Evolutionary conservation across 2,329 filamentous ascomycete genomes (phyloP).

Genomic region (Botrytis byssoidea): DNA sequence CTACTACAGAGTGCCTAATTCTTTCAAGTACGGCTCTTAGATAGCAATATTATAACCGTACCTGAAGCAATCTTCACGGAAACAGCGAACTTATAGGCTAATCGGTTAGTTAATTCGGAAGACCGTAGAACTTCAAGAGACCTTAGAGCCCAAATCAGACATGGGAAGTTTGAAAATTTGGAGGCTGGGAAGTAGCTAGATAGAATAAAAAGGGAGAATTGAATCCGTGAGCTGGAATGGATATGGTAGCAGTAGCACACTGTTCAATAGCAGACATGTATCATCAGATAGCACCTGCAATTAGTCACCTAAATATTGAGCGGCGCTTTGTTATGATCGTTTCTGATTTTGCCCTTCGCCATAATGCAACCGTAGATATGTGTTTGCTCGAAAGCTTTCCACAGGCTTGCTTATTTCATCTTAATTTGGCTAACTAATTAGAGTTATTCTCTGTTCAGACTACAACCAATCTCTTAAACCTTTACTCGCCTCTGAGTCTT

Average conservation of each 20-base stretch:
- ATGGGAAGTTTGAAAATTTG: background rate
- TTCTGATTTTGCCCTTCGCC: background rate
- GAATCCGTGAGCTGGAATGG: background rate
- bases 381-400: background rate
- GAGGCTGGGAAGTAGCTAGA: background rate
- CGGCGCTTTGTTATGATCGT: background rate
- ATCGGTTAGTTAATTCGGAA: background rate
- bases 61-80: background rate
- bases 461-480: background rate
- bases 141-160: background rate
- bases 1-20: background rate
- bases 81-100: no score
- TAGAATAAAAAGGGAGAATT: no score
- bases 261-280: background rate
- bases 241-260: background rate
- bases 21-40: background rate
- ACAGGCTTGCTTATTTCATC: background rate
- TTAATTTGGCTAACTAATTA: background rate
- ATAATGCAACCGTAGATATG: background rate
- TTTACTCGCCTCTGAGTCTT: background rate
- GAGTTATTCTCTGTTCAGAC: no score
- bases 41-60: background rate
- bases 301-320: background rate
- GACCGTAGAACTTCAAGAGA: background rate
- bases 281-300: background rate